phyloP scores from a whole-genome alignment of 257 asterid species.

The Penstemon barbatus region DNA sequence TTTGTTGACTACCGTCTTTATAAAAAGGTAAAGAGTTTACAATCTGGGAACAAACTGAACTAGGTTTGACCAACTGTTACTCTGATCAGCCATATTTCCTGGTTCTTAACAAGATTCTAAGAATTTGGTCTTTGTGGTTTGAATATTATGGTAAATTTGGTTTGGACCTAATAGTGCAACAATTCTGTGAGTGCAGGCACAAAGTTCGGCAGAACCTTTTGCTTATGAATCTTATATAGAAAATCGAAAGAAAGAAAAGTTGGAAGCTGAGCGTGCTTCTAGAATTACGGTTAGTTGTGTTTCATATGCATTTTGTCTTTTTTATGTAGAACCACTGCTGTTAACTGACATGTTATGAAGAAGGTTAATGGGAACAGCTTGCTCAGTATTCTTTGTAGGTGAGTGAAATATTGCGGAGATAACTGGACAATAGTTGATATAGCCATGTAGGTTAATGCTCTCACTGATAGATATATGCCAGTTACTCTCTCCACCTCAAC shows the following conservation, averaged over 20 bases:
- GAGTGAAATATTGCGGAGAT: neutral
- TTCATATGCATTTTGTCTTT: slow-evolving; percentile 15
- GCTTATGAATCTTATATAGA: slow-evolving; percentile 71
- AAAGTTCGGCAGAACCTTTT: slow-evolving; percentile 71
- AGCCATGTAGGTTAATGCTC: neutral
- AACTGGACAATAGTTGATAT: neutral
- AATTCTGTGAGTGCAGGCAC: slow-evolving; percentile 57
- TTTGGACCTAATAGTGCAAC: slow-evolving; percentile 12
- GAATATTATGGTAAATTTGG: slow-evolving; percentile 5
- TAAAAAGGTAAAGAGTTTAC: slow-evolving; percentile 58
- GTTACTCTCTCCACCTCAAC: too few species aligned
- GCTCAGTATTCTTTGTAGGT: slow-evolving; percentile 14
- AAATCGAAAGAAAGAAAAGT: slow-evolving; percentile 66
- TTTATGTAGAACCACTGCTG: neutral
- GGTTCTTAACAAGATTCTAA: neutral
- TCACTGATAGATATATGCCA: too few species aligned
- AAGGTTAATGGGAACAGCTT: neutral
- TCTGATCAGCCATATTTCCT: neutral
- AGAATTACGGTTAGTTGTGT: slow-evolving; percentile 76
- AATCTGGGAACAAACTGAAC: slow-evolving; percentile 7
- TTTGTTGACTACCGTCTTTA: slow-evolving; percentile 78
- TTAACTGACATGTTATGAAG: neutral
- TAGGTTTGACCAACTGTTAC: neutral
- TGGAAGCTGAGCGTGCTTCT: slow-evolving; percentile 50
- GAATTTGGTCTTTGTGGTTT: slow-evolving; percentile 6